A percentile compares a stretch with the other conserved stretches of the same genome.
phyloP scores from a whole-genome alignment of 805 yeast species.

The Blastobotrys parvus region DNA sequence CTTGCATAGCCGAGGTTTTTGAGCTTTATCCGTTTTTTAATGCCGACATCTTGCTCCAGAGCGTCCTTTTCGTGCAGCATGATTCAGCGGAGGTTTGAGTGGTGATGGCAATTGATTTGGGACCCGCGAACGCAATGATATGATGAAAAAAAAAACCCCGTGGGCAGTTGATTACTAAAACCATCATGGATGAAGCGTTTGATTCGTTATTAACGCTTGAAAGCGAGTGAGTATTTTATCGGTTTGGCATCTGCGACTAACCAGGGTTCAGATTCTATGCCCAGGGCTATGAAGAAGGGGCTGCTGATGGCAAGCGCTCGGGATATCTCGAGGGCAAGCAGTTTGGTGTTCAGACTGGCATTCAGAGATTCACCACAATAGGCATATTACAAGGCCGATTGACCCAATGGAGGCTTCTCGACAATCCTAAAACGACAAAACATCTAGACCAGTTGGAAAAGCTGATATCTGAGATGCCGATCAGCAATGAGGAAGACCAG shows the following conservation, averaged over 20 bases:
- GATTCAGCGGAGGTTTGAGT: no score
- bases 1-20: conserved; percentile 13
- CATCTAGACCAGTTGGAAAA: conserved; percentile 13
- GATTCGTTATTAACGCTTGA: conserved; percentile 56
- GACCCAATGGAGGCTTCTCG: conserved; percentile 23
- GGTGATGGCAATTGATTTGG: no score
- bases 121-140: no score
- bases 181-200: conserved; percentile 21
- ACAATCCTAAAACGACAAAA: conserved; percentile 3
- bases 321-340: conserved; percentile 74
- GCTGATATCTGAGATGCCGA: conserved; percentile 29
- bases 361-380: conserved; percentile 40
- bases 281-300: conserved; percentile 69
- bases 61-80: no score
- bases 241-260: background rate
- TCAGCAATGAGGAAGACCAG: conserved; percentile 43
- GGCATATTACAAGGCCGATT: conserved; percentile 59
- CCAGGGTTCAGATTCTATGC: conserved; percentile 39
- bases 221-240: conserved; percentile 29
- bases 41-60: conserved; percentile 16
- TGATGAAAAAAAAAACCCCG: no score
- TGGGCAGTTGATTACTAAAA: no score
- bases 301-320: conserved; percentile 45
- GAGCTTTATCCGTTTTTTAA: conserved; percentile 10
- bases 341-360: conserved; percentile 50